Percentiles rank a stretch among this genome's conserved stretches.
phyloP scores from a whole-genome alignment of 176 grass and related monocot genomes.

The Lolium multiflorum region DNA sequence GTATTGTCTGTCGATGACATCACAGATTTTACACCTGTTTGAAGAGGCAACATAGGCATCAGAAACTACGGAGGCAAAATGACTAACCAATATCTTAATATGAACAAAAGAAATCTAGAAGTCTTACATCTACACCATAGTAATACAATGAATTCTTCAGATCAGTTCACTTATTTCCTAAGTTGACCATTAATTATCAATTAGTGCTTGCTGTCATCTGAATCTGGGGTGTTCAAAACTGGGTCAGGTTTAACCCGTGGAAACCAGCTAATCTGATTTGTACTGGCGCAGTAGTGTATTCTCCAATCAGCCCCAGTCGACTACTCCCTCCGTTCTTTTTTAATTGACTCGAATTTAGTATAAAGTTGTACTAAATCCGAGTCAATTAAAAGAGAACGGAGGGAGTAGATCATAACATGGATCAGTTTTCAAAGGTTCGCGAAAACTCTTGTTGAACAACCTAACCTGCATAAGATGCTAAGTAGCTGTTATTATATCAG shows the following conservation, averaged over 20 bases:
- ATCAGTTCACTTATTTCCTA: background rate
- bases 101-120: constrained; percentile 12
- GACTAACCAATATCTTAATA: background rate
- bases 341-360: too few relatives aligned
- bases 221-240: background rate
- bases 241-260: too few relatives aligned
- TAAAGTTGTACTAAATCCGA: too few relatives aligned
- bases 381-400: too few relatives aligned
- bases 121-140: background rate
- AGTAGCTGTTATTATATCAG: background rate
- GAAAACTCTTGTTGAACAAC: too few relatives aligned
- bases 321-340: too few relatives aligned
- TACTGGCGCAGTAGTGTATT: too few relatives aligned
- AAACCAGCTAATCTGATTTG: too few relatives aligned
- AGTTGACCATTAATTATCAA: constrained; percentile 19
- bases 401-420: too few relatives aligned
- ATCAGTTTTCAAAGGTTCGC: too few relatives aligned
- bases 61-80: constrained; percentile 1
- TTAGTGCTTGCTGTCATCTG: background rate
- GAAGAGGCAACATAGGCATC: background rate
- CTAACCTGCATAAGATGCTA: constrained; percentile 16
- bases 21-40: background rate
- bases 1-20: background rate
- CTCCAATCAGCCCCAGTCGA: too few relatives aligned
- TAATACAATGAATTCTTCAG: background rate